A percentile compares a stretch with the other conserved stretches of the same genome.
Evolutionary conservation across 2,329 filamentous ascomycete species (phyloP).

Genomic region (Paracorniculantispora psalliotae): DNA sequence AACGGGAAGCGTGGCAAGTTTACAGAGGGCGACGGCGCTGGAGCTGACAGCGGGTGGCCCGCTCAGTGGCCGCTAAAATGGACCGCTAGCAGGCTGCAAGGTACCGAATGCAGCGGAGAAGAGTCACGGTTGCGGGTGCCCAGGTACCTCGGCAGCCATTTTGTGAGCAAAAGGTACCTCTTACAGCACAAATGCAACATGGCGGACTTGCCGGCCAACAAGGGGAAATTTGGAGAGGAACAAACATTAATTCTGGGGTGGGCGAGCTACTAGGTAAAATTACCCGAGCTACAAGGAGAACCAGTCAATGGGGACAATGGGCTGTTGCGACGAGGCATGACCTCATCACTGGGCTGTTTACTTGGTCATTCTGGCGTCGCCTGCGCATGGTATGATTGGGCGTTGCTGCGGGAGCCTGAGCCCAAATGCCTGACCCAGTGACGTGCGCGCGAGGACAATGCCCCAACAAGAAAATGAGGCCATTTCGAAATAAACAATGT

Average conservation of each 20-base stretch:
- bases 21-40: constrained; percentile 1
- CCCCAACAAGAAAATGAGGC: no score
- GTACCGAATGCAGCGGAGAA: background rate
- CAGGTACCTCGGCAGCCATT: background rate
- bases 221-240: background rate
- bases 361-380: constrained; percentile 5
- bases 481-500: background rate
- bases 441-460: background rate
- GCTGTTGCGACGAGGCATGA: background rate
- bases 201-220: background rate
- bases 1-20: constrained; percentile 10
- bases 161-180: background rate
- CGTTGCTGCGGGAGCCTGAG: background rate
- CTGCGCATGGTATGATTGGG: constrained; percentile 1
- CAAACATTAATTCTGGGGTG: background rate
- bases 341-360: constrained; percentile 5
- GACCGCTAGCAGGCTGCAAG: background rate
- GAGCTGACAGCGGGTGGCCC: constrained; percentile 4
- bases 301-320: background rate
- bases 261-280: no score
- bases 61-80: background rate
- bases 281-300: background rate
- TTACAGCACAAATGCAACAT: no score
- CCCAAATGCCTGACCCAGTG: background rate
- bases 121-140: background rate